A percentile compares a stretch with the other conserved stretches of the same genome.
phyloP scores from a whole-genome alignment of 2,329 filamentous ascomycete species.

The Fusarium udum region DNA sequence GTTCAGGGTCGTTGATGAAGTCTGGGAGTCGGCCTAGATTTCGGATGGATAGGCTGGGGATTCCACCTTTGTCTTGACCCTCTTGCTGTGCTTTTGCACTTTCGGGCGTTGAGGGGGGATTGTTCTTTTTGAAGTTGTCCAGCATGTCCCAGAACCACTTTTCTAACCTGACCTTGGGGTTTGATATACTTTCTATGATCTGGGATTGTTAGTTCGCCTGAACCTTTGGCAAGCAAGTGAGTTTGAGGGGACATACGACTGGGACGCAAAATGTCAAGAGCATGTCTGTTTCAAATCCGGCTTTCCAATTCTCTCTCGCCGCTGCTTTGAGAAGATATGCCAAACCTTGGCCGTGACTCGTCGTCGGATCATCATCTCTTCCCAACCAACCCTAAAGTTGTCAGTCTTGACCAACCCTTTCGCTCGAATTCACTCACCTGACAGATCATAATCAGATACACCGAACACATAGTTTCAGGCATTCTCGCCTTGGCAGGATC shows the following conservation, averaged over 20 bases:
- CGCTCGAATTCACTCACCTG: conserved; percentile 38
- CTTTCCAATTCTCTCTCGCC: conserved; percentile 36
- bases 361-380: conserved; percentile 34
- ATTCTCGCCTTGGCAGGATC: conserved; percentile 43
- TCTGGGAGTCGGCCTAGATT: conserved; percentile 28
- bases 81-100: neutral
- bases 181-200: conserved; percentile 47
- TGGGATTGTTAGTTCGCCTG: neutral
- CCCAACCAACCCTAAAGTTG: conserved; percentile 45
- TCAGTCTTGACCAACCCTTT: neutral
- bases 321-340: conserved; percentile 45
- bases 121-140: conserved; percentile 23
- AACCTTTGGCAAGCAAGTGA: neutral
- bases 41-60: conserved; percentile 24
- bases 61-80: neutral
- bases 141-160: conserved; percentile 39
- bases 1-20: conserved; percentile 31
- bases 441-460: conserved; percentile 51
- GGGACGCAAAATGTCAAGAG: conserved; percentile 45
- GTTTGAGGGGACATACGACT: conserved; percentile 35
- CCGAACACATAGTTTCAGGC: conserved; percentile 49
- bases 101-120: conserved; percentile 11
- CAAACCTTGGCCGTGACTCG: conserved; percentile 47
- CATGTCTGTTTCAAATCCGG: conserved; percentile 44
- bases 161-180: conserved; percentile 27